Percentiles rank a stretch among this genome's conserved stretches.
Evolutionary conservation across 2,329 filamentous ascomycete genomes (phyloP).

Genomic region (Hypomyces perniciosus): DNA sequence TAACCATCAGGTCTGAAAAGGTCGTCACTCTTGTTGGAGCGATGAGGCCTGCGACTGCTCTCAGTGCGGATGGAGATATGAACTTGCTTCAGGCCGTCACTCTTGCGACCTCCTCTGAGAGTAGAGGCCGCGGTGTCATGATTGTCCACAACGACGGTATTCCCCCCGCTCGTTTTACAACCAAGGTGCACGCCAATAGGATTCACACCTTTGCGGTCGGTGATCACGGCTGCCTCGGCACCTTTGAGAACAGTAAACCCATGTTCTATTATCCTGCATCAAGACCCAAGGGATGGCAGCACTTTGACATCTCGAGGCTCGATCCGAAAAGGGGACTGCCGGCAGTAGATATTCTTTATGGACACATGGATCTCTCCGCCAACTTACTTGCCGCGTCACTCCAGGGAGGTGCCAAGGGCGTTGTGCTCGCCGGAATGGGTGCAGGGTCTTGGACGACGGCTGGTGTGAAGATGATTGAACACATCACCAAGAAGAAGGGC

Average conservation of each 20-base stretch:
- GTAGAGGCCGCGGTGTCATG: constrained; percentile 49
- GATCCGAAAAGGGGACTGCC: constrained; percentile 34
- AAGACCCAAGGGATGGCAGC: constrained; percentile 39
- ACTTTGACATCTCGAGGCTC: constrained; percentile 33
- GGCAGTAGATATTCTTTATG: constrained; percentile 51
- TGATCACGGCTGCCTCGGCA: constrained; percentile 52
- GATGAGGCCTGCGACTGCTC: constrained; percentile 57
- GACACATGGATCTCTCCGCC: constrained; percentile 47
- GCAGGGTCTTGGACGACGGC: constrained; percentile 43
- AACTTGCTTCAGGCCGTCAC: constrained; percentile 57
- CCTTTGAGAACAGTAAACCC: constrained; percentile 51
- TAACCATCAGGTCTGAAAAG: constrained; percentile 50
- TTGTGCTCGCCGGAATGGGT: constrained; percentile 51
- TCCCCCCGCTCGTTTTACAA: constrained; percentile 48
- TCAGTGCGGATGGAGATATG: constrained; percentile 57
- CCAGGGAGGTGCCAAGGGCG: constrained; percentile 44
- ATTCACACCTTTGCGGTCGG: constrained; percentile 56
- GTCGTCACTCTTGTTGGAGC: constrained; percentile 55
- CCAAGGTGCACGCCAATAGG: constrained; percentile 57
- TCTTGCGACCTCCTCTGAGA: constrained; percentile 42
- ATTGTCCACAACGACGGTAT: constrained; percentile 59
- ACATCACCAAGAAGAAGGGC: constrained; percentile 37
- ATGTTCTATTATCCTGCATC: constrained; percentile 54
- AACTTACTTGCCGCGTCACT: constrained; percentile 42
- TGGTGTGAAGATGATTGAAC: constrained; percentile 35